Evolutionary conservation across 257 asterid species (phyloP).

Genomic region (Solanum peruvianum): DNA sequence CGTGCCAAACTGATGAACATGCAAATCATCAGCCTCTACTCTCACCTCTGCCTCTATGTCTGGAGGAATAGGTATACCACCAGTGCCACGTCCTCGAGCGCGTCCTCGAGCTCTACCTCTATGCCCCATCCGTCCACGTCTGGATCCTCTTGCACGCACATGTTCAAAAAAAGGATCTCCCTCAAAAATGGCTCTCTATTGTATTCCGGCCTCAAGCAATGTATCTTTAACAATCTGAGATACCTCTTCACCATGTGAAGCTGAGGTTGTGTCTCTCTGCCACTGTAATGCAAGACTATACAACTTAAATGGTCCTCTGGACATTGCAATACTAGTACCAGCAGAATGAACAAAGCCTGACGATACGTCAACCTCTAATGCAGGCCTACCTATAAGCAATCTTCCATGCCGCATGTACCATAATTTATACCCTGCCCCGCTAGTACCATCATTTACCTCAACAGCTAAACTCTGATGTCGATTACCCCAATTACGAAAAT

Average conservation of each 20-base stretch:
- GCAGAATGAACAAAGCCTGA: background rate
- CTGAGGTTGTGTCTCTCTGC: no score
- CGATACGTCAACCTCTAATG: background rate
- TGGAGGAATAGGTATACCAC: no score
- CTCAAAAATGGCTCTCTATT: background rate
- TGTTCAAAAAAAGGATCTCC: background rate
- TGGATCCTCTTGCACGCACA: background rate
- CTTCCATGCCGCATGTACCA: background rate
- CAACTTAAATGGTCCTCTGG: background rate
- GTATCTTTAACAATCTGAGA: no score
- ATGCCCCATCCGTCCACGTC: no score
- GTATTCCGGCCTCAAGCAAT: background rate
- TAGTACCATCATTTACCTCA: background rate
- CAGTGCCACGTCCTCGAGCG: no score
- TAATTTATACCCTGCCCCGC: no score
- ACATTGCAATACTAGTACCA: background rate
- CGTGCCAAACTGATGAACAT: no score
- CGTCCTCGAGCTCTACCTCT: no score
- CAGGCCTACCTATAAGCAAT: background rate
- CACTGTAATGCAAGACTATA: background rate
- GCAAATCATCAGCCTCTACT: no score
- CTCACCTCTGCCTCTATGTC: no score
- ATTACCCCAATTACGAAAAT: no score
- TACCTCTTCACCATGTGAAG: no score
- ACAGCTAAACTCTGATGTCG: background rate